Evolutionary conservation across 2,329 filamentous ascomycete species (phyloP).

Genomic region (Paramyrothecium sp.): DNA sequence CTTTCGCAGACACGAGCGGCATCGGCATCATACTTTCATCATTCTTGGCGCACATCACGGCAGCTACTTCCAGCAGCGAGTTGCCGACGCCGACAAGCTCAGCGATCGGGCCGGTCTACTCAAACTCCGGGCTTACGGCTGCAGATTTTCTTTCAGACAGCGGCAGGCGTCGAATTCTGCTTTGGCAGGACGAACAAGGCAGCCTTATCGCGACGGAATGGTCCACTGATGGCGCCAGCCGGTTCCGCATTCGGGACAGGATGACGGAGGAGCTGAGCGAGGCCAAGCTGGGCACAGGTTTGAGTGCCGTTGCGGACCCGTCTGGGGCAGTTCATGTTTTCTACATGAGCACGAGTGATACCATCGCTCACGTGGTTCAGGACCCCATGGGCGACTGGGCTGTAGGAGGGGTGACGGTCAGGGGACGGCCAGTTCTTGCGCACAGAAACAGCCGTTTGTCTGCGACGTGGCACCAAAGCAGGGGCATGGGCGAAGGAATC

Average conservation of each 20-base stretch:
- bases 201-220: constrained; percentile 14
- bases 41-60: background rate
- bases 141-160: background rate
- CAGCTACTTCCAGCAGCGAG: background rate
- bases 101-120: constrained; percentile 10
- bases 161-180: constrained; percentile 10
- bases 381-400: constrained; percentile 12
- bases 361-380: constrained; percentile 12
- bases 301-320: constrained; percentile 13
- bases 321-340: constrained; percentile 16
- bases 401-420: constrained; percentile 3
- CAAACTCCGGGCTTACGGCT: background rate
- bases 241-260: constrained; percentile 10
- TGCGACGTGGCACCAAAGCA: constrained; percentile 14
- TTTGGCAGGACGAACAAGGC: constrained; percentile 18
- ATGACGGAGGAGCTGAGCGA: constrained; percentile 2
- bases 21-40: background rate
- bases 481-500: constrained; percentile 6
- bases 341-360: constrained; percentile 14
- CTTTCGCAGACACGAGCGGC: background rate
- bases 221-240: background rate
- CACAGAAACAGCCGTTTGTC: constrained; percentile 13
- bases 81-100: background rate
- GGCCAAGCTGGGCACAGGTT: constrained; percentile 14
- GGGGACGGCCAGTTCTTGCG: constrained; percentile 3